Evolutionary conservation across 2,329 filamentous ascomycete species (phyloP), one percentile per base, ranked within the genome.

Genomic region (Phoma sp.): DNA sequence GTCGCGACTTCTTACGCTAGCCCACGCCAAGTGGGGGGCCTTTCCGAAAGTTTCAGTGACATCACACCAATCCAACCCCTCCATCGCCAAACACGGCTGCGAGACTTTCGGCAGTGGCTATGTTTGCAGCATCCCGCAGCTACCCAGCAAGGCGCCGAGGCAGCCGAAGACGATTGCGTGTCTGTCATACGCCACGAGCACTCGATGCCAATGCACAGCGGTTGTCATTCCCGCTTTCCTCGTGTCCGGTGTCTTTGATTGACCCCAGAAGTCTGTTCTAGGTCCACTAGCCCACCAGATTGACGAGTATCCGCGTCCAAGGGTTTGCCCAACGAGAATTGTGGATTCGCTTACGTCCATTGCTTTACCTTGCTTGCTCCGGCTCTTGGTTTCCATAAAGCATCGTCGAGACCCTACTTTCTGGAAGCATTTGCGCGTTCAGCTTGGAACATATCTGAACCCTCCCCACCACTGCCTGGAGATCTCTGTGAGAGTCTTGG

Each of bases 381-480:
- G 41, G 51, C 53, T 35, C 12, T 40, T 15, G 27, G 40, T 32
- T 48, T 48, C 39, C 65, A 66, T 69, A 71, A 72, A 61, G 55
- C 31, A 58, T 59, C 67, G 63, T 60, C 63, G 62, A 56, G 58
- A 48, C 63, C 65, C 63, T 52, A 55, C 56, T 56, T 54, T 51
- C 45, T 58, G 12, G 33, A 33, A 53, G 58, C 55, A 63, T 55
- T 60, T 68, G 57, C 61, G 55, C 56, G 57, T 67, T 64, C 55
- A 64, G 58, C 53, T 69, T 67, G 67, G 60, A 62, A 68, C 43
- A 66, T 61, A 72, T 66, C 68, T 70, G 62, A 67, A 60, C 58
- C 25, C 46, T 40, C 35, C 24, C 41, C 40, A 58, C 38, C 46
- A 19, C 37, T 53, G 38, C 36, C 40, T 50, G 43, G 48, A 21